Evolutionary conservation across 371 early-diverging fungal genomes (phyloP).

Genomic region (Blakeslea trispora): DNA sequence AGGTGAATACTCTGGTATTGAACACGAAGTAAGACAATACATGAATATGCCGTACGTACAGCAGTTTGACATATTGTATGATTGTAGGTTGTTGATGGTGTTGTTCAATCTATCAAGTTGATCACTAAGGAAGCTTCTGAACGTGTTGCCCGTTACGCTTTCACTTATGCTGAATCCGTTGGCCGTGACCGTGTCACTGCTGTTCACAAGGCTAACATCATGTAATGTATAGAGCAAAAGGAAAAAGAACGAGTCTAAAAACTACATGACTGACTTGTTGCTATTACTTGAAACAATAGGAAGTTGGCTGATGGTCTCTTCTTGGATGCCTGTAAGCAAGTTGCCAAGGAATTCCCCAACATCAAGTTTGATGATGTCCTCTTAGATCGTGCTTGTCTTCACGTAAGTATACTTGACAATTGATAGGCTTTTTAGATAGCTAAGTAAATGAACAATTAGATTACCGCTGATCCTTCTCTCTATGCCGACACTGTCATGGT

Average conservation of each 20-base stretch:
- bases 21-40: slow-evolving; percentile 89
- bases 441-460: slow-evolving; percentile 46
- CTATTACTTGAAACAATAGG: slow-evolving; percentile 43
- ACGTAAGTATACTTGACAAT: no score
- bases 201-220: slow-evolving; percentile 90
- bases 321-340: slow-evolving; percentile 89
- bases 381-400: slow-evolving; percentile 93
- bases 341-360: slow-evolving; percentile 90
- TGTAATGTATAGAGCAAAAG: slow-evolving; percentile 38
- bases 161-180: slow-evolving; percentile 87
- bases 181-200: slow-evolving; percentile 93
- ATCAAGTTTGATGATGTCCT: slow-evolving; percentile 91
- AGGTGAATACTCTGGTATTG: slow-evolving; percentile 98
- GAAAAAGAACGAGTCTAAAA: not conserved
- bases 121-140: slow-evolving; percentile 96
- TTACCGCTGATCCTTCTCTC: slow-evolving; percentile 91
- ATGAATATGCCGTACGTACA: no score
- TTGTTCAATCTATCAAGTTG: slow-evolving; percentile 98
- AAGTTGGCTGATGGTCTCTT: slow-evolving; percentile 97
- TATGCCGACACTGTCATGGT: slow-evolving; percentile 96
- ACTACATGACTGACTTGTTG: not conserved
- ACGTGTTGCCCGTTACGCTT: slow-evolving; percentile 93
- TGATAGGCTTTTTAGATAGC: no score
- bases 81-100: slow-evolving; percentile 86
- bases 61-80: no score